Conservation (phyloP, 306 rosid species). For the Macrotyloma uniflorum region DNA sequence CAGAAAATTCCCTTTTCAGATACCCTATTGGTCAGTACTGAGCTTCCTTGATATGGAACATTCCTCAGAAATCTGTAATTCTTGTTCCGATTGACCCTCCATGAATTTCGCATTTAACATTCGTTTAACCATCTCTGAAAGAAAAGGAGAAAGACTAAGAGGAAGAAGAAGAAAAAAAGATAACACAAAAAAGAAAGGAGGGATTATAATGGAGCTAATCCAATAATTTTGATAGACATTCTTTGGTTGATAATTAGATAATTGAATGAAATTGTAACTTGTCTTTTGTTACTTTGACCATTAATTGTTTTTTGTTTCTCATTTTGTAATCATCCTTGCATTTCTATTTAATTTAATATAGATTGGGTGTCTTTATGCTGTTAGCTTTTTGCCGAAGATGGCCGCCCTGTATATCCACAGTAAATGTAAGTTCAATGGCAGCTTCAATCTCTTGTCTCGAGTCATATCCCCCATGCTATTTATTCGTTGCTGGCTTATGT, state of each 20-base stretch:
- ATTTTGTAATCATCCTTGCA: slow-evolving; percentile 23
- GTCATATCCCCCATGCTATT: neutral
- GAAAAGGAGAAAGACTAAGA: slow-evolving; percentile 21
- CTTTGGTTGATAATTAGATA: slow-evolving; percentile 33
- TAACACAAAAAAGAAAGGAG: slow-evolving; percentile 10
- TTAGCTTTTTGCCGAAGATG: neutral
- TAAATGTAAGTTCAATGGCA: neutral
- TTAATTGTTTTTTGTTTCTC: slow-evolving; percentile 30
- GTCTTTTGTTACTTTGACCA: slow-evolving; percentile 10
- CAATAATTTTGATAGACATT: slow-evolving; percentile 35
- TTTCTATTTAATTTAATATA: neutral
- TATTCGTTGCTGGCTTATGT: neutral
- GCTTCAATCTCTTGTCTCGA: neutral
- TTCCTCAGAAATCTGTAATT: slow-evolving; percentile 38
- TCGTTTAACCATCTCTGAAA: slow-evolving; percentile 20
- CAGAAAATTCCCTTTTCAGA: slow-evolving; percentile 35
- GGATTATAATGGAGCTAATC: slow-evolving; percentile 31
- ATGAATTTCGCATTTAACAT: slow-evolving; percentile 29
- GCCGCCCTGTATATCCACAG: neutral
- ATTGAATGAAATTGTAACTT: slow-evolving; percentile 10
- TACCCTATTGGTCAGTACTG: slow-evolving; percentile 34
- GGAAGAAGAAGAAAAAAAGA: neutral
- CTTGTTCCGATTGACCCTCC: slow-evolving; percentile 36
- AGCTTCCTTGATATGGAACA: slow-evolving; percentile 33
- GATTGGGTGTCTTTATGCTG: slow-evolving; percentile 16